Base-by-base conservation (phyloP, 305 asterid genomes). In the Ilex paraguariensis region DNA sequence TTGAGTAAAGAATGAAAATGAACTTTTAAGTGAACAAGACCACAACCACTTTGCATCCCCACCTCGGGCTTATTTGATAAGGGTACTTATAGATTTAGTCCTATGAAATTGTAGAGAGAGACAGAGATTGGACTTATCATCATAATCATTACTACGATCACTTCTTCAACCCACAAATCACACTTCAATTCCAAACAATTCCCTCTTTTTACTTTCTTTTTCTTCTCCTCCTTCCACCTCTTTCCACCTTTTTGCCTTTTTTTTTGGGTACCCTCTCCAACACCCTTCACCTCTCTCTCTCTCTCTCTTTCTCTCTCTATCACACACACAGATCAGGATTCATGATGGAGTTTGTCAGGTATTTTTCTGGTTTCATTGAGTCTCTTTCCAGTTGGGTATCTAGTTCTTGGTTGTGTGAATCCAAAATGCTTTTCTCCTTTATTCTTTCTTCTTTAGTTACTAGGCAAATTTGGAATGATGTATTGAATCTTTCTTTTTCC, bases 71-170 rank as follows among this genome's bases (percentile, higher is more conserved):
- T 21, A 21, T 21, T 21, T 21, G 28, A 21, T 21, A 21, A 1
- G 28, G 28, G 28, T 21, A 21, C 2, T 21, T 21, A 21, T 1
- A 21, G 28, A 21, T 21, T 21, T 21, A 21, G 28, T 21, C 28
- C 28, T 21, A 21, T 21, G 28, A 21, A 21, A 21, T 21, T 21
- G 28, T 21, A 74, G 70, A 57, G 28, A 57, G 66, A 69, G 61
- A 65, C 79, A 46, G 60, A 64, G 58, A 73, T 61, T 65, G 68
- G 69, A 75, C 78, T 65, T 60, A 69, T 77, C 78, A 74, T 62
- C 53, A 70, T 70, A 87, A 84, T 82, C 78, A 82, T 77, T 77
- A 75, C 81, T 31, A 65, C 72, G 78, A 81, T 79, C 88, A 85
- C 77, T 72, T 77, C 60, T 71, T 62, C 71, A 62, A 72, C 78